Evolutionary conservation across 441 rosid species (phyloP).

Genomic region (Rhodomyrtus psidioides): DNA sequence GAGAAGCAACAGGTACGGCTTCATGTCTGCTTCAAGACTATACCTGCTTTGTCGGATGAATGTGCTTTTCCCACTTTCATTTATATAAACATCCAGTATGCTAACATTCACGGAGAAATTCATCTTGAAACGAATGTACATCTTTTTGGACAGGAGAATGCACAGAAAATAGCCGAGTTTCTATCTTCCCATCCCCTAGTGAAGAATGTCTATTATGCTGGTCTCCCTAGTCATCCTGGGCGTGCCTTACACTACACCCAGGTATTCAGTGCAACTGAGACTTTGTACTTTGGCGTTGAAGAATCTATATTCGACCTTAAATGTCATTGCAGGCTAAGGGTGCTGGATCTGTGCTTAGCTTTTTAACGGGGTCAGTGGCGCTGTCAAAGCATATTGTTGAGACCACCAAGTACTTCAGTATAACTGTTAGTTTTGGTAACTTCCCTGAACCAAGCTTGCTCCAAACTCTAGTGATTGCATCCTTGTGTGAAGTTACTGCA

Average conservation of each 20-base stretch:
- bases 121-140: neutral
- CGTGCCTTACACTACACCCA: constrained; percentile 79
- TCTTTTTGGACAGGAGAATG: constrained; percentile 51
- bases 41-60: neutral
- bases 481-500: neutral
- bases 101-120: neutral
- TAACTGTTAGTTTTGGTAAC: constrained; percentile 94
- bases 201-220: constrained; percentile 77
- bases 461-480: neutral
- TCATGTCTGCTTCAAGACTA: neutral
- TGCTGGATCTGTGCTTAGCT: constrained; percentile 90
- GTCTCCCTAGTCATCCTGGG: constrained; percentile 83
- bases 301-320: neutral
- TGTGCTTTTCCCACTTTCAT: neutral
- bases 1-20: constrained; percentile 84
- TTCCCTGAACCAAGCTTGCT: neutral
- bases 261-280: constrained; percentile 24
- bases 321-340: constrained; percentile 61
- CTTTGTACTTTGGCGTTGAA: neutral
- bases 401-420: constrained; percentile 80
- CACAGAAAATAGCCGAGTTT: constrained; percentile 80
- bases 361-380: constrained; percentile 71
- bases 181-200: constrained; percentile 72
- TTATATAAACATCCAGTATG: neutral
- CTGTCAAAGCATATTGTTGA: constrained; percentile 87